Conservation (phyloP, 768 basidiomycete genomes). For the Podaxis sp. region DNA sequence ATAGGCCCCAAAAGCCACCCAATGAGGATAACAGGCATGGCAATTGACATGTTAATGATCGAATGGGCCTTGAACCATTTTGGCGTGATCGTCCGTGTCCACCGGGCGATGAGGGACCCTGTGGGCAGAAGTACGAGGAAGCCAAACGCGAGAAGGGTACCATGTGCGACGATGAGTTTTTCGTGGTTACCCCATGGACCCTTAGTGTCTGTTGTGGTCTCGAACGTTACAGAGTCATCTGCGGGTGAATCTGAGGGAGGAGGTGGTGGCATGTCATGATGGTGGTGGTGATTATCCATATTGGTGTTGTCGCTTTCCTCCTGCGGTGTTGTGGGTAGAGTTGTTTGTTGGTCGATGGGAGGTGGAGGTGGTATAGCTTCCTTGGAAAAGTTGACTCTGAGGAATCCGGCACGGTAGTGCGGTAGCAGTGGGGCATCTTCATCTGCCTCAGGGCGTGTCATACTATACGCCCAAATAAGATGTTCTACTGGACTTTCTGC, state of each 20-base stretch:
- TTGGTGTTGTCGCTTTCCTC: constrained; percentile 9
- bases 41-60: constrained; percentile 47
- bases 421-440: constrained; percentile 13
- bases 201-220: not conserved
- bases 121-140: constrained; percentile 58
- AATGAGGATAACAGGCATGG: constrained; percentile 46
- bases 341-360: constrained; percentile 1
- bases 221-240: not conserved
- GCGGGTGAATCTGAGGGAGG: not conserved
- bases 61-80: constrained; percentile 61
- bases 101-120: constrained; percentile 54
- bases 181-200: constrained; percentile 25
- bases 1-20: constrained; percentile 51
- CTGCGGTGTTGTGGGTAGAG: constrained; percentile 15
- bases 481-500: constrained; percentile 27
- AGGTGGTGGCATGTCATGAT: not conserved
- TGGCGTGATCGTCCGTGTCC: constrained; percentile 47
- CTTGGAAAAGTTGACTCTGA: constrained; percentile 34
- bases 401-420: constrained; percentile 30
- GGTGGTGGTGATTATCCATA: constrained; percentile 8
- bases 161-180: constrained; percentile 53
- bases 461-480: constrained; percentile 43
- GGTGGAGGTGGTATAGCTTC: constrained; percentile 22
- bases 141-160: constrained; percentile 47
- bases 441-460: constrained; percentile 26